Percentiles rank a stretch among this genome's conserved stretches.
Evolutionary conservation across 1,284 basidiomycete species (phyloP).

Genomic region (Papiliotrema fonsecae): DNA sequence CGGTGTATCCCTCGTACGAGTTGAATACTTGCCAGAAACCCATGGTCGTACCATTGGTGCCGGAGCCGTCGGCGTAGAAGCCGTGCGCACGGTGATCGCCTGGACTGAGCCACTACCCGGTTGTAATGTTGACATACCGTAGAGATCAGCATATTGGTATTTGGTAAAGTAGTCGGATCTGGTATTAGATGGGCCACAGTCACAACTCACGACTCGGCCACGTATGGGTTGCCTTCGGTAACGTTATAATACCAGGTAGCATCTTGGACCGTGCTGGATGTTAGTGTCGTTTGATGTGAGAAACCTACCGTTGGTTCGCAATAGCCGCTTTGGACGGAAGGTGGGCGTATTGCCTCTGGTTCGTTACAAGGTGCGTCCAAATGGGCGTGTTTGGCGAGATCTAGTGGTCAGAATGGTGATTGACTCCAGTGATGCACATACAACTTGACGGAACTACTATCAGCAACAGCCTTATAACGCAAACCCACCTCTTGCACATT

Average conservation of each 20-base stretch:
- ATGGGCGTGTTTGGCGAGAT: constrained; percentile 21
- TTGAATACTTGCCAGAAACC: constrained; percentile 38
- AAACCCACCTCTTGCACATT: no score
- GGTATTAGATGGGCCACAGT: no score
- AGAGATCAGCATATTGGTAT: constrained; percentile 28
- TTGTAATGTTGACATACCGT: no score
- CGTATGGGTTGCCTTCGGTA: constrained; percentile 18
- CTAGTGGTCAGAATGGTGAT: constrained; percentile 17
- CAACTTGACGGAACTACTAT: no score
- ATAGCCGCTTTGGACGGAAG: constrained; percentile 13
- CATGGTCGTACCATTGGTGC: constrained; percentile 18
- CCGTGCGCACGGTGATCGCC: constrained; percentile 29
- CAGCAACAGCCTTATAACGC: no score
- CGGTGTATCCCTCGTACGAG: constrained; percentile 32
- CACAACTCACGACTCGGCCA: constrained; percentile 15
- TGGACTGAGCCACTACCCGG: no score
- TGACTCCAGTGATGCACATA: no score
- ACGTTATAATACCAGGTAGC: constrained; percentile 35
- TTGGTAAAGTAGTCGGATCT: constrained; percentile 41
- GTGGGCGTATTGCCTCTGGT: constrained; percentile 19
- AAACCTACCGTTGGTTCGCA: constrained; percentile 14
- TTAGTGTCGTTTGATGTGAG: no score
- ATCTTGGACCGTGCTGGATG: no score
- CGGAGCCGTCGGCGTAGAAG: constrained; percentile 32
- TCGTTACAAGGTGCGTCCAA: constrained; percentile 29